Conservation (phyloP, 1,139 yeast species). For the Blastobotrys serpentis region DNA sequence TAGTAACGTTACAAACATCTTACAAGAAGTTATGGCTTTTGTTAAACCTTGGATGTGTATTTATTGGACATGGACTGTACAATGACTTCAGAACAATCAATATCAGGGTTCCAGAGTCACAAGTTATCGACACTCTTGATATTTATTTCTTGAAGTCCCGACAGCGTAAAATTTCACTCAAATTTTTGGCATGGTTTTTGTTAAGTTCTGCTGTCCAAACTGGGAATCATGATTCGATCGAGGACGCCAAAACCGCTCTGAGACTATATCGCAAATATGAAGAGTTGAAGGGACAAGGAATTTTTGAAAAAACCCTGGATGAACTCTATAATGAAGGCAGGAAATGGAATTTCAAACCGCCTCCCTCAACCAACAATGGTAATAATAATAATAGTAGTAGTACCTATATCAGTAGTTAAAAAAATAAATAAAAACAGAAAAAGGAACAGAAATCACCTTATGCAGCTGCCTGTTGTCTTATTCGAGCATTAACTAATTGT, state of each 20-base stretch:
- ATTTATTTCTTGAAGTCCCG: conserved; percentile 70
- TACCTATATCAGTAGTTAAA: background rate
- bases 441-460: background rate
- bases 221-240: conserved; percentile 95
- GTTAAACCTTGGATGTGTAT: conserved; percentile 82
- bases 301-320: conserved; percentile 60
- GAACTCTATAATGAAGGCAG: conserved; percentile 78
- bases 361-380: conserved; percentile 32
- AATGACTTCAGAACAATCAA: conserved; percentile 94
- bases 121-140: conserved; percentile 86
- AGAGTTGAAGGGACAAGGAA: conserved; percentile 57
- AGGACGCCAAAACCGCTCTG: conserved; percentile 90
- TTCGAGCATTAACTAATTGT: conserved; percentile 10
- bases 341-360: conserved; percentile 57
- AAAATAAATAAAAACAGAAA: background rate
- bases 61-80: conserved; percentile 91
- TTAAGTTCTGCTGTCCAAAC: conserved; percentile 77
- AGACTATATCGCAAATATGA: conserved; percentile 69
- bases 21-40: conserved; percentile 87
- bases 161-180: conserved; percentile 77
- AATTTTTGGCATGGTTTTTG: conserved; percentile 80
- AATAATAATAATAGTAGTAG: background rate
- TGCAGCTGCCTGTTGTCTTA: conserved; percentile 5
- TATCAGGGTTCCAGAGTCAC: conserved; percentile 77
- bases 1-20: conserved; percentile 81